These are phyloP conservation scores for Orbilia oligospora DNA, from an alignment of 2,329 filamentous ascomycete genomes.

Conservation along the genomic window DNA sequence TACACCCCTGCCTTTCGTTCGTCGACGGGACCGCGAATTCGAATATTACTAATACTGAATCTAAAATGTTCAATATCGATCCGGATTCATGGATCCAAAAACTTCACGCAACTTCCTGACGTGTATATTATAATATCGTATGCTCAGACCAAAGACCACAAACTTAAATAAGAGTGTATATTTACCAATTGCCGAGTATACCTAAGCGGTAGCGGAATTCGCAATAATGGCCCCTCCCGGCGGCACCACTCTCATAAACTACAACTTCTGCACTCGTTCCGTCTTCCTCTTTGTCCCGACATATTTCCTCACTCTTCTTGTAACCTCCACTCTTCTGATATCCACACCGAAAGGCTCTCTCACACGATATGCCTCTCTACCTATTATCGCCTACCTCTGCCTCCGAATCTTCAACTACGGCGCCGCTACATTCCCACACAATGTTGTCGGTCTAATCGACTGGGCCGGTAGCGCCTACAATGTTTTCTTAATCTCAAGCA, in stretches of 20 bases:
- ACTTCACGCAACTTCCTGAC: neutral
- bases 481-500: conserved; percentile 19
- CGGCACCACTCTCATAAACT: conserved; percentile 33
- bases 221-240: conserved; percentile 5
- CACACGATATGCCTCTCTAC: conserved; percentile 41
- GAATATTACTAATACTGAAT: too few species aligned
- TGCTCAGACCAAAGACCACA: neutral
- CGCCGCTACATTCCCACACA: conserved; percentile 22
- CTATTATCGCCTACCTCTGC: conserved; percentile 36
- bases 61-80: neutral
- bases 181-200: neutral
- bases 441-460: conserved; percentile 15
- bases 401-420: conserved; percentile 23
- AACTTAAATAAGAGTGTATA: too few species aligned
- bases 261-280: conserved; percentile 27
- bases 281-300: conserved; percentile 25
- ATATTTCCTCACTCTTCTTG: conserved; percentile 32
- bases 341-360: conserved; percentile 47
- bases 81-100: too few species aligned
- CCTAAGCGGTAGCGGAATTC: neutral
- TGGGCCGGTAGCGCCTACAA: conserved; percentile 37
- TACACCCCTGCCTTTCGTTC: neutral
- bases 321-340: conserved; percentile 31
- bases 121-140: neutral
- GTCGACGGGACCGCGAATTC: neutral